Evolutionary conservation across 192 early-diverging fungal species (phyloP).

Genomic region (Jimgerdemannia flammicorona): DNA sequence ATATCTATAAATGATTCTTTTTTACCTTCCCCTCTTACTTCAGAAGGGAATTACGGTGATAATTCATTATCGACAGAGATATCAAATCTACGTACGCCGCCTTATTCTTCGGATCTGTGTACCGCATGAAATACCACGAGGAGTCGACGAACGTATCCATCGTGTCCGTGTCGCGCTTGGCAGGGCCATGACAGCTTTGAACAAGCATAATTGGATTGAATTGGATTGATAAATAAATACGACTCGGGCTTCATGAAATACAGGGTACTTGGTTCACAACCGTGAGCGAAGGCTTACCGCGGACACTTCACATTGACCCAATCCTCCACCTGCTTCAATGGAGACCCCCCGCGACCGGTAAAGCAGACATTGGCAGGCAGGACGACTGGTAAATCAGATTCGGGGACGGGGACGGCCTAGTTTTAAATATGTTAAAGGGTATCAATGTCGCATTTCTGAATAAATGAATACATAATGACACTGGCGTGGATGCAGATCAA

Average conservation of each 20-base stretch:
- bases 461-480: too few species aligned
- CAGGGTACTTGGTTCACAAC: not conserved
- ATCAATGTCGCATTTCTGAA: too few species aligned
- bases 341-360: constrained; percentile 65
- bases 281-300: constrained; percentile 36
- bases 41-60: not conserved
- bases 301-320: constrained; percentile 81
- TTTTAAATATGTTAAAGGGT: not conserved
- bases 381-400: constrained; percentile 69
- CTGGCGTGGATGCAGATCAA: too few species aligned
- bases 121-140: constrained; percentile 95
- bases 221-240: not conserved
- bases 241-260: not conserved
- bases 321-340: constrained; percentile 53
- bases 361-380: constrained; percentile 61
- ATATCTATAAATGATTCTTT: too few species aligned
- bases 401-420: constrained; percentile 78
- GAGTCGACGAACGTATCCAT: constrained; percentile 99
- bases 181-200: constrained; percentile 63
- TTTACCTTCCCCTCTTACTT: too few species aligned
- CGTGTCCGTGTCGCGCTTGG: constrained; percentile 84
- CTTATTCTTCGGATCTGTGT: constrained; percentile 72
- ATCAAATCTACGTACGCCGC: constrained; percentile 20
- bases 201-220: not conserved
- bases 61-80: not conserved